Conservation (phyloP, 805 yeast species). For the Ogataea methanolica region DNA sequence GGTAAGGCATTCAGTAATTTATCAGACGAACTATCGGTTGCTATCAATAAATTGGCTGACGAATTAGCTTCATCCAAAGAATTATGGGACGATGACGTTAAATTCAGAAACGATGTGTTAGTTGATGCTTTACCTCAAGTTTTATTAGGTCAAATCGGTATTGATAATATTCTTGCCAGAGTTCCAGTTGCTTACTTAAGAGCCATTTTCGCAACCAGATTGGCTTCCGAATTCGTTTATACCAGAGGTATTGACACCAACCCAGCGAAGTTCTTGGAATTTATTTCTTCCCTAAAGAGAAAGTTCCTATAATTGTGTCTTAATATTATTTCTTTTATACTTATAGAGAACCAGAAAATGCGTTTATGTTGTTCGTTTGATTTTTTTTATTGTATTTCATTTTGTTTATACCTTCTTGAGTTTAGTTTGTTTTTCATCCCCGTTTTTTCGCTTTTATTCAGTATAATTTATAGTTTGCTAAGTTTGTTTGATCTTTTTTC, state of each 20-base stretch:
- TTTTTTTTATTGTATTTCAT: not conserved
- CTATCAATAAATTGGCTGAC: constrained; percentile 81
- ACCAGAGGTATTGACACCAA: constrained; percentile 75
- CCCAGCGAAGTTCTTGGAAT: constrained; percentile 72
- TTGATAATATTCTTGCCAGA: constrained; percentile 61
- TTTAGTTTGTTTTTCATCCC: not conserved
- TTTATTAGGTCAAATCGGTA: constrained; percentile 59
- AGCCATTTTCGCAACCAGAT: constrained; percentile 82
- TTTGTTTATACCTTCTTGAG: not conserved
- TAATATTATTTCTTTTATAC: not conserved
- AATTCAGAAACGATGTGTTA: constrained; percentile 73
- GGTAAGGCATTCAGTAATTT: constrained; percentile 61
- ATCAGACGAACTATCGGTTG: constrained; percentile 77
- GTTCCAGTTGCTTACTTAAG: constrained; percentile 86
- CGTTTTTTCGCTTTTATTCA: too few species aligned
- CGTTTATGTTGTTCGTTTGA: not conserved
- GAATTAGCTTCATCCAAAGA: constrained; percentile 78
- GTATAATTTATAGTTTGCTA: too few species aligned
- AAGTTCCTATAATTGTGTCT: constrained; percentile 14
- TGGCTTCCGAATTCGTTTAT: constrained; percentile 83
- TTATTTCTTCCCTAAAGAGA: constrained; percentile 54
- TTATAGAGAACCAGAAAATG: not conserved
- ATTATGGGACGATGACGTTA: constrained; percentile 76
- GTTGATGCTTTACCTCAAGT: constrained; percentile 72
- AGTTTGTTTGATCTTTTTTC: too few species aligned